A percentile compares a stretch with the other conserved stretches of the same genome.
phyloP scores from a whole-genome alignment of 176 grass and related monocot genomes.

The Aechmea fasciata region DNA sequence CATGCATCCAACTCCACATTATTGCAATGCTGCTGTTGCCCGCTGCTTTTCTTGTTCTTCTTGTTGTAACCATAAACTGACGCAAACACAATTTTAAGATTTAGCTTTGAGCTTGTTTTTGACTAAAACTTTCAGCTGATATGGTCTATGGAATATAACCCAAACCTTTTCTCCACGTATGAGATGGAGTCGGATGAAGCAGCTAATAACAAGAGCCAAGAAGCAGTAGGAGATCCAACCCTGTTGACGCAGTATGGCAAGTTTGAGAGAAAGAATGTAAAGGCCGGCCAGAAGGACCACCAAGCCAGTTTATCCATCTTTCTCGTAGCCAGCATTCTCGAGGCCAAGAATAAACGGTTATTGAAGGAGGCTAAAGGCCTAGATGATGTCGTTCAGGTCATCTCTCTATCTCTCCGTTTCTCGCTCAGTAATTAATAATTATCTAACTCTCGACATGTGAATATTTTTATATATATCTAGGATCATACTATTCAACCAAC shows the following conservation, averaged over 20 bases:
- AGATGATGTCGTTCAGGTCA: constrained; percentile 87
- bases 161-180: constrained; percentile 54
- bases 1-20: too few species aligned
- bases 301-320: constrained; percentile 63
- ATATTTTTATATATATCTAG: not conserved
- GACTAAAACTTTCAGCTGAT: constrained; percentile 55
- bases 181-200: constrained; percentile 27
- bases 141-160: constrained; percentile 99
- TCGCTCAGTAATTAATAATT: not conserved
- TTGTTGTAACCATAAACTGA: too few species aligned
- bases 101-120: constrained; percentile 3
- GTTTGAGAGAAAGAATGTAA: constrained; percentile 61
- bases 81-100: too few species aligned
- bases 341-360: constrained; percentile 62
- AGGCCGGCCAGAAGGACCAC: constrained; percentile 30
- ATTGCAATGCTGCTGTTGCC: too few species aligned
- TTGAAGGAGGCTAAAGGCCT: constrained; percentile 87
- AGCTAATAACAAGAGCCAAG: not conserved
- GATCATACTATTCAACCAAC: too few species aligned
- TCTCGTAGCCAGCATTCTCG: constrained; percentile 82
- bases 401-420: constrained; percentile 18
- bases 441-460: not conserved
- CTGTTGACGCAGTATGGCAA: constrained; percentile 58
- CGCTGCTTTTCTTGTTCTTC: too few species aligned
- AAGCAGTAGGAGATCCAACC: constrained; percentile 24